phyloP scores from a whole-genome alignment of 1,139 yeast genomes.

The Magnusiomyces fungicola region DNA sequence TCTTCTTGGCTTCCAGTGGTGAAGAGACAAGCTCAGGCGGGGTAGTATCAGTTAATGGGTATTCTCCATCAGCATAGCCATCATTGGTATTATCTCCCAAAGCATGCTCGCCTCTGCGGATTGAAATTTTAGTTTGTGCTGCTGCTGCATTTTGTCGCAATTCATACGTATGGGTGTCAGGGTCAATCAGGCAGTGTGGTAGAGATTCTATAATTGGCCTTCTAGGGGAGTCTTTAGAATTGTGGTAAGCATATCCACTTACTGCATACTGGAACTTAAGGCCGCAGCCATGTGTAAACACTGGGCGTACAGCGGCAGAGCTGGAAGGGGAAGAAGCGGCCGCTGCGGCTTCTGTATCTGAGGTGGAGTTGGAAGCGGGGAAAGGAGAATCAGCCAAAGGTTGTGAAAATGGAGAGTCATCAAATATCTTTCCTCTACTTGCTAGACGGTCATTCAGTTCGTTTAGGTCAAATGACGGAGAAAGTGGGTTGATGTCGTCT shows the following conservation, averaged over 20 bases:
- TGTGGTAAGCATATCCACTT: conserved; percentile 12
- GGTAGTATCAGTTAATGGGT: background rate
- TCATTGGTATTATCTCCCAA: background rate
- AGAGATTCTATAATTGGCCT: conserved; percentile 9
- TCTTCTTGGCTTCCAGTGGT: no score
- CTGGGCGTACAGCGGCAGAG: background rate
- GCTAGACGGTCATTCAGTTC: background rate
- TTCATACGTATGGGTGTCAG: conserved; percentile 7
- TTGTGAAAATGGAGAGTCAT: no score
- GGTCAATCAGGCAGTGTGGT: conserved; percentile 9
- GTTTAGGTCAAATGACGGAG: no score
- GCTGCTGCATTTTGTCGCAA: background rate
- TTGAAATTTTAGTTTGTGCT: background rate
- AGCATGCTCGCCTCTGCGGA: background rate
- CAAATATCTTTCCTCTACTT: no score
- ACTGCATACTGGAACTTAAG: conserved; percentile 9
- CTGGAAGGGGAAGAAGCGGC: conserved; percentile 1
- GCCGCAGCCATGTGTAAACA: background rate
- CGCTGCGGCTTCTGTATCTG: no score
- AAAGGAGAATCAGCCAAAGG: no score
- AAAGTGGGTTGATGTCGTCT: background rate
- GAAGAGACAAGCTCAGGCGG: no score
- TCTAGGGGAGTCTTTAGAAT: conserved; percentile 13
- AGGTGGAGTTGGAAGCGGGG: no score
- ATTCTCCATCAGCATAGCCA: background rate